phyloP scores from a whole-genome alignment of 2,329 filamentous ascomycete genomes.

The Cladosporium sp. region DNA sequence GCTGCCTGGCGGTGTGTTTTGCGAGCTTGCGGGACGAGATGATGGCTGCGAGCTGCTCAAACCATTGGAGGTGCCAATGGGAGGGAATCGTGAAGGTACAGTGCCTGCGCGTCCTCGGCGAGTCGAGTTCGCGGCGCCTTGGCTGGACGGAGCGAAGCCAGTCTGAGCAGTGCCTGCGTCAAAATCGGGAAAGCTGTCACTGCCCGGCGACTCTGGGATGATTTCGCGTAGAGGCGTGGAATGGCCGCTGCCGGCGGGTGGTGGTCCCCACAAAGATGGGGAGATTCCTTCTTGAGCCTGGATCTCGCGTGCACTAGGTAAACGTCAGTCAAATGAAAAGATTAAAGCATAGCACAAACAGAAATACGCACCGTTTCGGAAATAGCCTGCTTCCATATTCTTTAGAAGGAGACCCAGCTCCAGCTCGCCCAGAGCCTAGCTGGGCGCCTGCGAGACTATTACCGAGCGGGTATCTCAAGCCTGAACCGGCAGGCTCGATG shows the following conservation, averaged over 20 bases:
- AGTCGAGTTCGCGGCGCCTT: constrained; percentile 31
- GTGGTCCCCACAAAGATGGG: constrained; percentile 81
- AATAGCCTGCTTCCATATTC: constrained; percentile 82
- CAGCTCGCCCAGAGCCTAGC: constrained; percentile 67
- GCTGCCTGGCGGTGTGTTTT: constrained; percentile 74
- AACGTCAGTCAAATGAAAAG: constrained; percentile 17
- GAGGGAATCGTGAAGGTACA: constrained; percentile 91
- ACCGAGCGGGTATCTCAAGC: constrained; percentile 71
- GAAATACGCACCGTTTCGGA: constrained; percentile 79
- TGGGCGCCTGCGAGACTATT: constrained; percentile 59
- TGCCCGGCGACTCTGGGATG: constrained; percentile 91
- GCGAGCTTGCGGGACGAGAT: constrained; percentile 18
- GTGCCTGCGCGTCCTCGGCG: constrained; percentile 89
- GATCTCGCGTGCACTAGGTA: constrained; percentile 81
- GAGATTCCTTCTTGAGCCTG: constrained; percentile 90
- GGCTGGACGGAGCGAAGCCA: constrained; percentile 29
- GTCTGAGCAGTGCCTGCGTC: constrained; percentile 44
- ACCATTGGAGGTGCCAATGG: constrained; percentile 64
- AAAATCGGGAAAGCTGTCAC: constrained; percentile 91
- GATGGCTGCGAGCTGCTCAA: constrained; percentile 52
- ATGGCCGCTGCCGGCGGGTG: constrained; percentile 92
- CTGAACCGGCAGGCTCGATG: constrained; percentile 67
- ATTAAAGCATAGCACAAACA: neutral
- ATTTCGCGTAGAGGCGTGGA: constrained; percentile 95
- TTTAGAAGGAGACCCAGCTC: constrained; percentile 94